Conservation (phyloP, 75 land plant species). For the Picea sitchensis region DNA sequence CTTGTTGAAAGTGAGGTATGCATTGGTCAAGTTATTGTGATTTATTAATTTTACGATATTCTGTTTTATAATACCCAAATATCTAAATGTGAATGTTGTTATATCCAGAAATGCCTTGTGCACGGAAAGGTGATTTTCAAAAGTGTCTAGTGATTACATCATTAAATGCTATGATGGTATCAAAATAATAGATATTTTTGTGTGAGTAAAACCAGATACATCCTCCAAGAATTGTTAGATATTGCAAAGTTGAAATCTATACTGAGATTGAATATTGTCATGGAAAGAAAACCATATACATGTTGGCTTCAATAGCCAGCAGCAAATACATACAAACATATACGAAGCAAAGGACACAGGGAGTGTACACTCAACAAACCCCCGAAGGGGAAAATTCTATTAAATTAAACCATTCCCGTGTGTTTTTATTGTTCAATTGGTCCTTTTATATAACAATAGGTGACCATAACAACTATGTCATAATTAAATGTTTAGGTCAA, state of each 20-base stretch:
- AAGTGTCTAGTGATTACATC: not conserved
- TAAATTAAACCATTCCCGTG: too few species aligned
- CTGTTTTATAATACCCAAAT: not conserved
- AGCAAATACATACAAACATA: too few species aligned
- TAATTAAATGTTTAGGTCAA: too few species aligned
- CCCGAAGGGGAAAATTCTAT: too few species aligned
- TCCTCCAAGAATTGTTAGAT: not conserved
- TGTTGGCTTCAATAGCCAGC: too few species aligned
- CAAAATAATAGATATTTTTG: not conserved
- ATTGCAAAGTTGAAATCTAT: not conserved
- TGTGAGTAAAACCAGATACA: not conserved
- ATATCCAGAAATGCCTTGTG: not conserved
- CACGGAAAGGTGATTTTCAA: not conserved
- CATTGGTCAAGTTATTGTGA: not conserved
- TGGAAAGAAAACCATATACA: not conserved
- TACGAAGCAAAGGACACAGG: too few species aligned
- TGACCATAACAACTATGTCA: too few species aligned
- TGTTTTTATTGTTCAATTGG: too few species aligned
- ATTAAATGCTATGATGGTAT: not conserved
- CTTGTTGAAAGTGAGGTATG: constrained; percentile 74
- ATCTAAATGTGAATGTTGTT: not conserved
- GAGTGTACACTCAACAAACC: too few species aligned
- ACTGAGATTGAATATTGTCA: not conserved
- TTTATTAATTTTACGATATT: not conserved
- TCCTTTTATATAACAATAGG: too few species aligned